These are phyloP conservation scores for Puccinia hordei DNA, from an alignment of 1,284 basidiomycete species.

Conservation along the genomic window DNA sequence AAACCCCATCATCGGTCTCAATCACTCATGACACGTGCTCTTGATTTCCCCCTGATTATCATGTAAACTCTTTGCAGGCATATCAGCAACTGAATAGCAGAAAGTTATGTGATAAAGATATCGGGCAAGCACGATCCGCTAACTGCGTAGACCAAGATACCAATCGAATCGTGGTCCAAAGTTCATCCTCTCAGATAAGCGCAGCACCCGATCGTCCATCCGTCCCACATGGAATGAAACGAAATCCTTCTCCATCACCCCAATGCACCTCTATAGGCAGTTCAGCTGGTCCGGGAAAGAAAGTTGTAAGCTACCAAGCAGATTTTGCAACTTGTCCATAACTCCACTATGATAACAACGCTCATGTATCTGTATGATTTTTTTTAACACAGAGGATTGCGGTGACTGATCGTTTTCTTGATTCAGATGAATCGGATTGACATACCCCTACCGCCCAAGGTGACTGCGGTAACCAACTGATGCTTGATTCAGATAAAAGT, in stretches of 20 bases:
- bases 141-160: neutral
- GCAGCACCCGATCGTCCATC: neutral
- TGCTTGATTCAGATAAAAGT: too few relatives aligned
- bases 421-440: too few relatives aligned
- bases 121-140: neutral
- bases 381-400: too few relatives aligned
- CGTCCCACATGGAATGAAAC: neutral
- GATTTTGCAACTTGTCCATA: too few relatives aligned
- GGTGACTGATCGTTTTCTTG: too few relatives aligned
- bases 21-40: neutral
- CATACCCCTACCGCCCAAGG: too few relatives aligned
- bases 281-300: conserved; percentile 14
- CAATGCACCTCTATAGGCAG: neutral
- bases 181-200: neutral
- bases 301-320: conserved; percentile 20
- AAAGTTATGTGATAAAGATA: neutral
- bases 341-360: neutral
- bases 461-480: too few relatives aligned
- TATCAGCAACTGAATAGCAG: conserved; percentile 14
- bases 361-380: neutral
- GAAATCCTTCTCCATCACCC: neutral
- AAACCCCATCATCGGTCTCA: neutral
- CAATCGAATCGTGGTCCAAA: neutral
- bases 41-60: neutral
- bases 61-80: neutral